Evolutionary conservation across 2,329 filamentous ascomycete species (phyloP).

Genomic region (Calonectria multiphialidica): DNA sequence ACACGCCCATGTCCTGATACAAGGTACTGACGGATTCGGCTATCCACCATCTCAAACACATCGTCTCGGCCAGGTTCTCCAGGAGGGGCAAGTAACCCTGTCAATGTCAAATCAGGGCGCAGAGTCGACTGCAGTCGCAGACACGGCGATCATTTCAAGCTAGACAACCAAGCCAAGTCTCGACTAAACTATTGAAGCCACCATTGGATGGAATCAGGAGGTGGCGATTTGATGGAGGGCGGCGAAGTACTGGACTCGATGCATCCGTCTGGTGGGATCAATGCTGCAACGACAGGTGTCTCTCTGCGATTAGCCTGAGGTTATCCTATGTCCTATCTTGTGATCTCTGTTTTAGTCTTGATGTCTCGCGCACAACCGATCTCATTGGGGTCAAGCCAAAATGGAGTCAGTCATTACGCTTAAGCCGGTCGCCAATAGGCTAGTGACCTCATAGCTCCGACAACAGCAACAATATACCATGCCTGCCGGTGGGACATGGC

Average conservation of each 20-base stretch:
- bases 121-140: background rate
- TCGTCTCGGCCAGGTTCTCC: background rate
- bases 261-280: background rate
- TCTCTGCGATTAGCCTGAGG: background rate
- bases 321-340: background rate
- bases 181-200: no score
- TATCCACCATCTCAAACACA: background rate
- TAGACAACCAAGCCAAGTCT: no score
- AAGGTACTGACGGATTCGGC: background rate
- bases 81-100: background rate
- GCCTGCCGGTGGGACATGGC: background rate
- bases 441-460: constrained; percentile 6
- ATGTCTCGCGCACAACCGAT: background rate
- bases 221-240: background rate
- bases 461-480: background rate
- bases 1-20: background rate
- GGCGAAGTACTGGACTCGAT: background rate
- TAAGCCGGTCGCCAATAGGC: background rate
- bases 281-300: background rate
- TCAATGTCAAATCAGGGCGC: background rate
- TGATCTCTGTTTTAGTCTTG: background rate
- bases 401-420: constrained; percentile 4
- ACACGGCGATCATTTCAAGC: background rate
- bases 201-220: background rate
- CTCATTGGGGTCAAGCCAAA: background rate